A percentile compares a stretch with the other conserved stretches of the same genome.
Conservation (phyloP, 2,329 filamentous ascomycete species). For the Calonectria pauciramosa region DNA sequence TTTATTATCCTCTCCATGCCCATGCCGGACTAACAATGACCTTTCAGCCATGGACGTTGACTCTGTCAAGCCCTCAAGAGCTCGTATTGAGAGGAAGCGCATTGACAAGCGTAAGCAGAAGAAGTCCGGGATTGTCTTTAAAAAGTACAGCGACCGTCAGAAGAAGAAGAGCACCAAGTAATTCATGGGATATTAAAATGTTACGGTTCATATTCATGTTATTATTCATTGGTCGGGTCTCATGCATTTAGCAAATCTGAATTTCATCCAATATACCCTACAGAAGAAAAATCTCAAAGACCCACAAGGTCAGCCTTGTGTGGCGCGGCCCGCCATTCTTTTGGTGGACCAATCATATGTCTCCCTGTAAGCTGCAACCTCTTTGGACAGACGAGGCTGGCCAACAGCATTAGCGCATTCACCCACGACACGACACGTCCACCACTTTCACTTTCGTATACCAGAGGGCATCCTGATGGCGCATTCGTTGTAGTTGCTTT, state of each 20-base stretch:
- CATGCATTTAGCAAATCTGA: conserved; percentile 41
- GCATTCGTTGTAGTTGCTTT: conserved; percentile 26
- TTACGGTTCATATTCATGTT: conserved; percentile 20
- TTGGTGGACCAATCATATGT: conserved; percentile 35
- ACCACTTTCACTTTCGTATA: conserved; percentile 32
- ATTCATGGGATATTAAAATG: conserved; percentile 28
- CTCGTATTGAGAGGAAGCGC: conserved; percentile 62
- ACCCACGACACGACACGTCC: conserved; percentile 45
- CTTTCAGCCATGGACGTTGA: conserved; percentile 72
- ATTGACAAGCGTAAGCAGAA: conserved; percentile 70
- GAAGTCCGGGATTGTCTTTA: conserved; percentile 71
- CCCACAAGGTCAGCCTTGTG: conserved; percentile 40
- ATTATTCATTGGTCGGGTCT: conserved; percentile 23
- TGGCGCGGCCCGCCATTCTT: conserved; percentile 34
- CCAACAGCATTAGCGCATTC: conserved; percentile 30
- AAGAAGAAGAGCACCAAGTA: conserved; percentile 50
- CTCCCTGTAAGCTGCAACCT: conserved; percentile 29
- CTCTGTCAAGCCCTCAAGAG: conserved; percentile 55
- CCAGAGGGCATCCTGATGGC: conserved; percentile 35
- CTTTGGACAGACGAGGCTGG: conserved; percentile 43
- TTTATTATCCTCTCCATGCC: conserved; percentile 11
- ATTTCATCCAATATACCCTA: conserved; percentile 45
- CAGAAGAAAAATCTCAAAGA: conserved; percentile 28
- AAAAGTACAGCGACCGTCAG: conserved; percentile 67
- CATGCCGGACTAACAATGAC: conserved; percentile 11